These are phyloP conservation scores for Lactarius tabidus DNA, from an alignment of 768 basidiomycete species.

Conservation along the genomic window DNA sequence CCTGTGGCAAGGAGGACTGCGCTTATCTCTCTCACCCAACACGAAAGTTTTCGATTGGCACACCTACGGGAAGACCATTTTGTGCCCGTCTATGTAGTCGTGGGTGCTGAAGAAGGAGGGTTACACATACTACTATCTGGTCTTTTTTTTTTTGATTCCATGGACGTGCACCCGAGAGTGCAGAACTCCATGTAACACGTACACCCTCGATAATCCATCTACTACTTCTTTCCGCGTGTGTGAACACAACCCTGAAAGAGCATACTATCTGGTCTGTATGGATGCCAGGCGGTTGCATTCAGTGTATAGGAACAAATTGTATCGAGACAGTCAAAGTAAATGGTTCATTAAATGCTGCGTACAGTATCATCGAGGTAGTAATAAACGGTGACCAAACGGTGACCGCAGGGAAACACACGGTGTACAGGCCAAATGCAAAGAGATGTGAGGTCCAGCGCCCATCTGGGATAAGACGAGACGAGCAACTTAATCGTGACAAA, in stretches of 20 bases:
- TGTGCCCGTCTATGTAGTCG: slow-evolving; percentile 72
- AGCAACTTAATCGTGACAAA: slow-evolving; percentile 10
- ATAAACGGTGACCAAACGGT: slow-evolving; percentile 9
- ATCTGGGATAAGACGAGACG: not conserved
- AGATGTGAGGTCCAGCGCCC: slow-evolving; percentile 10
- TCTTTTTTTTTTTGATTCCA: no score
- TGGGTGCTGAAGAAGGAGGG: slow-evolving; percentile 62
- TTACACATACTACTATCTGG: slow-evolving; percentile 49
- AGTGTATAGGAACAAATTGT: slow-evolving; percentile 39
- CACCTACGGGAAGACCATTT: slow-evolving; percentile 83
- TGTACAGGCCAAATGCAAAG: slow-evolving; percentile 5
- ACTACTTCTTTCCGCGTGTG: no score
- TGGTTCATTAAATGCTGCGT: slow-evolving; percentile 20
- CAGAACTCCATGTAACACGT: no score
- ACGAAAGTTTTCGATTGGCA: slow-evolving; percentile 58
- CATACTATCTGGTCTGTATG: slow-evolving; percentile 51
- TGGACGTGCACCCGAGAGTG: no score
- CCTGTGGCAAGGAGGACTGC: slow-evolving; percentile 49
- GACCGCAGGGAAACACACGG: not conserved
- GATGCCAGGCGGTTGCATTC: slow-evolving; percentile 63
- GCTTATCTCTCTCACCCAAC: slow-evolving; percentile 50
- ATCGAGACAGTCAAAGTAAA: slow-evolving; percentile 9
- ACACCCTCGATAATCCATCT: no score
- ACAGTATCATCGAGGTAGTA: slow-evolving; percentile 17
- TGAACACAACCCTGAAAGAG: no score